Conservation (phyloP, 257 asterid genomes). For the Solanum chmielewskii region DNA sequence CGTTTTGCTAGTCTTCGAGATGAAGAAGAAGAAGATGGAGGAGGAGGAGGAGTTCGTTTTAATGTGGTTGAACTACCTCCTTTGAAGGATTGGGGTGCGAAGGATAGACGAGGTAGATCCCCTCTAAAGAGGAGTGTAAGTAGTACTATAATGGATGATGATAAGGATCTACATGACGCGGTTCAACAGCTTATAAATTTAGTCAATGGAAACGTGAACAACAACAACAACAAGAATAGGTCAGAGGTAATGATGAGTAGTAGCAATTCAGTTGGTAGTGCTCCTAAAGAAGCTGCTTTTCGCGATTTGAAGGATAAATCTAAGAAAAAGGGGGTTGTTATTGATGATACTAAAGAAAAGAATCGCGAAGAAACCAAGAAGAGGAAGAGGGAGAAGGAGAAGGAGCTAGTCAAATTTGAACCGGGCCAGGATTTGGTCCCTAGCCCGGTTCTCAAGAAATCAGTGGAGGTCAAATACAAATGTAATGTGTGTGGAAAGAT, state of each 20-base stretch:
- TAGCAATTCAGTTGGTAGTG: neutral
- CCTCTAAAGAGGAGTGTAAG: neutral
- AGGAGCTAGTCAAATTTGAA: neutral
- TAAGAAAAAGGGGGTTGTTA: neutral
- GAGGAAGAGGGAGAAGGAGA: neutral
- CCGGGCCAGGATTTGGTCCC: neutral
- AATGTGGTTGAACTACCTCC: neutral
- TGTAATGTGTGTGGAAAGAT: slow-evolving; percentile 18
- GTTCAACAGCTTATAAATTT: slow-evolving; percentile 12
- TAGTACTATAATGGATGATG: neutral
- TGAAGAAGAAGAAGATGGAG: neutral
- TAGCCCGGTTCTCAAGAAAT: neutral
- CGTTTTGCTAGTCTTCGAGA: neutral
- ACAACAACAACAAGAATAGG: neutral
- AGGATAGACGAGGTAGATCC: slow-evolving; percentile 18
- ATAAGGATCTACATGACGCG: neutral
- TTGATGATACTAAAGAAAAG: neutral
- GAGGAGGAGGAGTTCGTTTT: neutral
- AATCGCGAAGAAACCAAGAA: neutral
- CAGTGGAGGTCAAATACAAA: neutral
- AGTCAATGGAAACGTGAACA: neutral
- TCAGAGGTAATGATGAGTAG: neutral
- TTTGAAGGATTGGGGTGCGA: slow-evolving; percentile 16
- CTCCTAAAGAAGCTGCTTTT: neutral
- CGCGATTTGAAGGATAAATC: neutral